phyloP scores from a whole-genome alignment of 805 yeast species.

The Debaryomyces tyrocola region DNA sequence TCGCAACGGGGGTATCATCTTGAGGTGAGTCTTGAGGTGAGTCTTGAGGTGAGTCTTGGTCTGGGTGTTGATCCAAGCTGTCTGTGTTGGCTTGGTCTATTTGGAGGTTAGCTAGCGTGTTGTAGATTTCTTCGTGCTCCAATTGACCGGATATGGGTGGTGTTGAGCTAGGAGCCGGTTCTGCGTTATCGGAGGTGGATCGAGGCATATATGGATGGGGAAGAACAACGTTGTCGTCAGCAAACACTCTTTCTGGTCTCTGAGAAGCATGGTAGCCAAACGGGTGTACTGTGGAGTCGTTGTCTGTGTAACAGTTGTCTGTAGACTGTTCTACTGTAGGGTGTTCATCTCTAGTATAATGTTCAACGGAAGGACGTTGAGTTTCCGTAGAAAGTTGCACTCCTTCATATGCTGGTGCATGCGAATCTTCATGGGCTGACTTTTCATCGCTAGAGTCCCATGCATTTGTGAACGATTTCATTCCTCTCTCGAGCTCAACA shows the following conservation, averaged over 20 bases:
- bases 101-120: too few relatives aligned
- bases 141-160: too few relatives aligned
- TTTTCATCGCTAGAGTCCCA: conserved; percentile 23
- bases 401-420: too few relatives aligned
- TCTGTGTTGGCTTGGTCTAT: too few relatives aligned
- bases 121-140: too few relatives aligned
- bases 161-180: too few relatives aligned
- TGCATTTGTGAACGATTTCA: conserved; percentile 18
- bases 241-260: conserved; percentile 32
- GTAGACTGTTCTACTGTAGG: too few relatives aligned
- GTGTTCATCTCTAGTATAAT: too few relatives aligned
- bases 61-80: neutral
- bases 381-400: too few relatives aligned
- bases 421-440: neutral
- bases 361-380: too few relatives aligned
- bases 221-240: conserved; percentile 7
- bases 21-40: neutral
- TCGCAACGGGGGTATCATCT: conserved; percentile 9
- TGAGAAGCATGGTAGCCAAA: neutral
- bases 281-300: neutral
- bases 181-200: neutral
- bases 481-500: conserved; percentile 11
- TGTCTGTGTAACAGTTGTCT: too few relatives aligned
- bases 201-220: neutral
- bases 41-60: neutral